phyloP scores from a whole-genome alignment of 495 filamentous ascomycete genomes.

The Penicillium lividum region DNA sequence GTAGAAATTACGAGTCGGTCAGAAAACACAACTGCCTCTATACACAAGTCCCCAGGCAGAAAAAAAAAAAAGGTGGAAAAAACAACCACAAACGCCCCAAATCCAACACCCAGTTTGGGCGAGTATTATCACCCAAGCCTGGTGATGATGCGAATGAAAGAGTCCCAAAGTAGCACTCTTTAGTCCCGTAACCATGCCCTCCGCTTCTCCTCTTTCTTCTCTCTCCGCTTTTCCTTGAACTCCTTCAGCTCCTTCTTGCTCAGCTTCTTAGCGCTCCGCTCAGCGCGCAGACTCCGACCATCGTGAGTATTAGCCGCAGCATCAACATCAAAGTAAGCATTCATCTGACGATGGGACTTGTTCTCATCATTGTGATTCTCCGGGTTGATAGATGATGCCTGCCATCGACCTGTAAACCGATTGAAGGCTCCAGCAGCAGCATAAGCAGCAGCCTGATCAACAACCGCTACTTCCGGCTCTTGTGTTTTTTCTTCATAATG shows the following conservation, averaged over 20 bases:
- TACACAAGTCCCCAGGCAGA: slow-evolving; percentile 14
- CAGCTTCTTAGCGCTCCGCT: slow-evolving; percentile 81
- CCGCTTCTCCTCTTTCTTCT: slow-evolving; percentile 93
- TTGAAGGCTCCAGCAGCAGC: slow-evolving; percentile 77
- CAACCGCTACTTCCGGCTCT: slow-evolving; percentile 25
- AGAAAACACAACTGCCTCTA: slow-evolving; percentile 17
- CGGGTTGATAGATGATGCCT: slow-evolving; percentile 60
- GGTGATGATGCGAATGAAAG: slow-evolving; percentile 15
- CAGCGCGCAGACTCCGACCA: slow-evolving; percentile 87
- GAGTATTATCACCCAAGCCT: slow-evolving; percentile 22
- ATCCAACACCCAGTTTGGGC: slow-evolving; percentile 16
- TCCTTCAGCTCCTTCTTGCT: slow-evolving; percentile 79
- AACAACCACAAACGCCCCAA: slow-evolving; percentile 24
- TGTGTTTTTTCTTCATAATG: slow-evolving; percentile 40
- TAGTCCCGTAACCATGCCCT: slow-evolving; percentile 84
- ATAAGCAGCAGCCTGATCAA: slow-evolving; percentile 53
- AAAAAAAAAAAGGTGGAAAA: background rate
- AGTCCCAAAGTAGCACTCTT: background rate
- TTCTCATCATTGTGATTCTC: slow-evolving; percentile 85
- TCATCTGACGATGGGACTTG: slow-evolving; percentile 86
- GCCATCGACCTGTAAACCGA: slow-evolving; percentile 87
- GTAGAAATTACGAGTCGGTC: background rate
- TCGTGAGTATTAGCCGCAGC: slow-evolving; percentile 92
- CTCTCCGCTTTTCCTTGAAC: slow-evolving; percentile 71
- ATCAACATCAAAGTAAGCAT: slow-evolving; percentile 96